phyloP scores from a whole-genome alignment of 352 stramenopile genomes.

The Pythium monospermum region DNA sequence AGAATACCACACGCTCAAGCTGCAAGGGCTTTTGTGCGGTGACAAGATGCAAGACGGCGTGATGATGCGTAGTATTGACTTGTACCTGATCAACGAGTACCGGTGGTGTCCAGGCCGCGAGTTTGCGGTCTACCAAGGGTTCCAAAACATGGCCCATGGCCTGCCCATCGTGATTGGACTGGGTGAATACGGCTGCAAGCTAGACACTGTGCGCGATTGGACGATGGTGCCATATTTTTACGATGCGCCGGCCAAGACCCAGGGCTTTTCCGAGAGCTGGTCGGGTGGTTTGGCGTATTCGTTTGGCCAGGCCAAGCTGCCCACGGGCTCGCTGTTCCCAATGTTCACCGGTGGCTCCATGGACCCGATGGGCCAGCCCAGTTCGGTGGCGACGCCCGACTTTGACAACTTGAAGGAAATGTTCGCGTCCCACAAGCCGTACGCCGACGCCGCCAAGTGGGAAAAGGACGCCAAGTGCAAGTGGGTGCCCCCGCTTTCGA shows the following conservation, averaged over 20 bases:
- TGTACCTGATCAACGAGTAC: conserved; percentile 89
- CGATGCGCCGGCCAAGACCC: conserved; percentile 54
- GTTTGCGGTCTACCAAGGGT: conserved; percentile 75
- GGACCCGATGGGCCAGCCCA: conserved; percentile 56
- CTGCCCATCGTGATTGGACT: conserved; percentile 83
- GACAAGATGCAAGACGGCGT: conserved; percentile 82
- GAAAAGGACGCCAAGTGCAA: conserved; percentile 54
- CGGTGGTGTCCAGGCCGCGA: conserved; percentile 75
- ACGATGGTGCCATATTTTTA: conserved; percentile 84
- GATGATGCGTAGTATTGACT: conserved; percentile 81
- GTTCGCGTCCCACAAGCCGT: conserved; percentile 58
- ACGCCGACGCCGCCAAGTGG: conserved; percentile 54
- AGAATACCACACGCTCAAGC: conserved; percentile 81
- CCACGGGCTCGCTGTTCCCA: conserved; percentile 62
- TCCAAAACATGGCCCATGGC: conserved; percentile 73
- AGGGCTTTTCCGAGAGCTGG: conserved; percentile 68
- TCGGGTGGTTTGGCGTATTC: conserved; percentile 83
- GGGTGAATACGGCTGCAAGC: conserved; percentile 83
- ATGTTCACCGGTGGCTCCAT: conserved; percentile 78
- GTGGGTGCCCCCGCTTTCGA: conserved; percentile 54
- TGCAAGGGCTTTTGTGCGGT: conserved; percentile 79
- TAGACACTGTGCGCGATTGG: conserved; percentile 54
- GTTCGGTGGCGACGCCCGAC: conserved; percentile 49
- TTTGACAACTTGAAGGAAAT: conserved; percentile 73
- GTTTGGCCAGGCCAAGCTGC: conserved; percentile 81